phyloP scores from a whole-genome alignment of 179 eudicot species.

The Pouteria campechiana region DNA sequence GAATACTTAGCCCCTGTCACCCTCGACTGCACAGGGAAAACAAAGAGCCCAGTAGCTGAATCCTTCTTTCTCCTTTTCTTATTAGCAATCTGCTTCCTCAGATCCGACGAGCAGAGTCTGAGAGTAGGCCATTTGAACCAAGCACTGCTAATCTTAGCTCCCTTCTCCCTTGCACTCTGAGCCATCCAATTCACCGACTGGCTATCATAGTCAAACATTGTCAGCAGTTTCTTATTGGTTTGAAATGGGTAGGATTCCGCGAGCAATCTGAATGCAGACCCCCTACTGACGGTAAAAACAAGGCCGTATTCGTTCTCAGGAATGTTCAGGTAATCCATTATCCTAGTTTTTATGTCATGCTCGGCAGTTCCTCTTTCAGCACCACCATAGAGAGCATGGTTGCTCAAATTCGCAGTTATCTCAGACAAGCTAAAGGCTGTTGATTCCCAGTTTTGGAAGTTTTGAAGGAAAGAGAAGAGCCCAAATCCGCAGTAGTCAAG shows the following conservation, averaged over 20 bases:
- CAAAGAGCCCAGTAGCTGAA: constrained; percentile 82
- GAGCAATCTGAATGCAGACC: constrained; percentile 88
- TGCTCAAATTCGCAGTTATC: constrained; percentile 89
- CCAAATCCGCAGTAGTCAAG: constrained; percentile 98
- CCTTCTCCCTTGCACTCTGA: constrained; percentile 87
- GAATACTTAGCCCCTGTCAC: constrained; percentile 98
- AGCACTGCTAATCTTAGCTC: constrained; percentile 81
- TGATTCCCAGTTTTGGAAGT: constrained; percentile 83
- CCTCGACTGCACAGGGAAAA: constrained; percentile 93
- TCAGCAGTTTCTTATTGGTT: constrained; percentile 77
- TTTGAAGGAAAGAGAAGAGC: constrained; percentile 82
- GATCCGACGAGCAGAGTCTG: constrained; percentile 83
- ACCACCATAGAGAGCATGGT: constrained; percentile 93
- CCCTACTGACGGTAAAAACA: constrained; percentile 93
- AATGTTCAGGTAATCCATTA: constrained; percentile 91
- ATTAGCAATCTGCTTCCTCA: constrained; percentile 74
- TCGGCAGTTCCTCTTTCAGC: constrained; percentile 89
- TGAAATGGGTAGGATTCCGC: constrained; percentile 98
- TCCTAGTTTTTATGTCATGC: constrained; percentile 79
- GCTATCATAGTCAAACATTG: constrained; percentile 99
- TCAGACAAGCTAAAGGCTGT: constrained; percentile 91
- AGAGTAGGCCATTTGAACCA: constrained; percentile 99
- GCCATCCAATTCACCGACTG: constrained; percentile 98
- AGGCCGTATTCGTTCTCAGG: constrained; percentile 97
- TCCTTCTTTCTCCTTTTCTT: constrained; percentile 93